Evolutionary conservation across 495 filamentous ascomycete species (phyloP).

Genomic region (Pyronema domesticum): DNA sequence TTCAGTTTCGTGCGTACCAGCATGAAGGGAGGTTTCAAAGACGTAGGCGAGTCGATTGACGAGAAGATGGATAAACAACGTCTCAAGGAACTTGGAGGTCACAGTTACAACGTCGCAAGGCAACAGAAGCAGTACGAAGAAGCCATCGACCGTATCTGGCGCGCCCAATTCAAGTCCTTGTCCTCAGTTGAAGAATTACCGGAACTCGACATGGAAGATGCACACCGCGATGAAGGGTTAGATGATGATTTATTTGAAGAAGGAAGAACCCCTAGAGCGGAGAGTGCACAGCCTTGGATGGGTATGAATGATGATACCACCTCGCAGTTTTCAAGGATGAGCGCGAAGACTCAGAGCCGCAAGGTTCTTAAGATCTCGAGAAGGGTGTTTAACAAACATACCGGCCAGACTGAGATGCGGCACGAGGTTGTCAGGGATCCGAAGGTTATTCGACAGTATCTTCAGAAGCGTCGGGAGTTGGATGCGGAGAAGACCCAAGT

Average conservation of each 20-base stretch:
- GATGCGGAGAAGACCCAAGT: constrained; percentile 54
- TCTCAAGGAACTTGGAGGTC: constrained; percentile 76
- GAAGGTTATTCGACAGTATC: constrained; percentile 31
- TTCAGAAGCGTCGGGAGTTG: constrained; percentile 33
- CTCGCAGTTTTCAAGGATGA: constrained; percentile 71
- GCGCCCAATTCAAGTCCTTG: constrained; percentile 61
- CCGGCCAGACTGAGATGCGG: constrained; percentile 37
- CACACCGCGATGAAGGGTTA: constrained; percentile 30
- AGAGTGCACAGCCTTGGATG: constrained; percentile 32
- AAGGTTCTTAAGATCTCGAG: constrained; percentile 61
- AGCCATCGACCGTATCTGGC: constrained; percentile 78
- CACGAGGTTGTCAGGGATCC: constrained; percentile 27
- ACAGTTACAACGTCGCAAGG: constrained; percentile 88
- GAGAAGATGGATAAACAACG: constrained; percentile 70
- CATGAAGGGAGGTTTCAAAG: constrained; percentile 97
- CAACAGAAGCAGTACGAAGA: constrained; percentile 82
- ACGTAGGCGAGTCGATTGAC: constrained; percentile 68
- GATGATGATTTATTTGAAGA: constrained; percentile 51
- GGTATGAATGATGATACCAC: constrained; percentile 58
- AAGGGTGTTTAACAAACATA: constrained; percentile 36
- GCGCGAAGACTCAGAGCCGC: constrained; percentile 45
- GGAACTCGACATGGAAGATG: constrained; percentile 38
- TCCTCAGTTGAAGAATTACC: constrained; percentile 45
- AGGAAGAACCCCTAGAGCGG: constrained; percentile 41
- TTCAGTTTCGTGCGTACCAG: constrained; percentile 92